Evolutionary conservation across 495 filamentous ascomycete genomes (phyloP), one percentile per base, ranked within the genome.

Genomic region (Aspergillus avenaceus): DNA sequence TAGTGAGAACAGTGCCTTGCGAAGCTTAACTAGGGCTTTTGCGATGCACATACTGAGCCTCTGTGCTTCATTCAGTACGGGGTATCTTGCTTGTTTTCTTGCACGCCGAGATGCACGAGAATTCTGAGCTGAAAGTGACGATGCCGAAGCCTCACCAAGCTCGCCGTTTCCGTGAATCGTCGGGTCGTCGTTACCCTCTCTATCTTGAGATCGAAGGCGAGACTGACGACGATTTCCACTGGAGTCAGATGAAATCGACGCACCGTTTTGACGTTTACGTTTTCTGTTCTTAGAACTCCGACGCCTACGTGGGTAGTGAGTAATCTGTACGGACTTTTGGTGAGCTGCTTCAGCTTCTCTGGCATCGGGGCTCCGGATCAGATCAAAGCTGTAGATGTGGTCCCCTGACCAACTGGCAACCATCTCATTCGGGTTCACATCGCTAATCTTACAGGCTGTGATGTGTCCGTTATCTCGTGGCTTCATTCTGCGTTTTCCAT

Each of bases 381-480:
- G 66, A 59, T 89, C 82, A 53, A 90, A 90, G 58, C 81, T 82
- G 63, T 90, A 89, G 52, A 89, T 84, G 45, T 81, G 78, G 50
- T 88, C 83, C 12, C 85, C 85, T 28, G 84, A 87, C 86, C 86
- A 90, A 57, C 85, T 88, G 22, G 81, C 86, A 4, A 90, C 70
- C 59, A 90, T 75, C 50, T 90, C 84, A 48, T 88, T 83, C 3
- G 86, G 86, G 47, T 87, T 81, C 9, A 82, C 83, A 67, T 90
- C 85, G 38, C 85, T 88, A 50, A 90, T 90, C 64, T 88, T 90
- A 64, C 84, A 87, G 8, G 85, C 84, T 1, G 86, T 89, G 59
- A 90, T 88, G 52, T 89, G 85, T 27, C 83, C 78, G 47, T 80
- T 80, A 31, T 80, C 75, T 8, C 65, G 70, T 28, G 70, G 58